Conservation (phyloP, 225 moss, liverwort and hornwort genomes). For the Takakia lepidozioides region DNA sequence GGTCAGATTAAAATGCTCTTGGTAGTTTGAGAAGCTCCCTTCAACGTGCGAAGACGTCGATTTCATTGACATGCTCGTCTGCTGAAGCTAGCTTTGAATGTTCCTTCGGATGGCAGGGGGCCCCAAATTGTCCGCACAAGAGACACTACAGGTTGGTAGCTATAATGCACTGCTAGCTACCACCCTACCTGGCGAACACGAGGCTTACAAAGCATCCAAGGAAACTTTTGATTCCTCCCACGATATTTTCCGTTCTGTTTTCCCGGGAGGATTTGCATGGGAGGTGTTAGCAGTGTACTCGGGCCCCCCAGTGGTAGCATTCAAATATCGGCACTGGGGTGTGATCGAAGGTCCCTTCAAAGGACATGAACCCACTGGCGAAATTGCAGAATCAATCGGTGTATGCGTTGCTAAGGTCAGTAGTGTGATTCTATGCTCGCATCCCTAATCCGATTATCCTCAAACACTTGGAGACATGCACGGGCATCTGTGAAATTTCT, state of each 20-base stretch:
- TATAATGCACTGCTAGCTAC: conserved; percentile 67
- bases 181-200: conserved; percentile 25
- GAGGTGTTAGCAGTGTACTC: conserved; percentile 80
- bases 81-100: too few relatives aligned
- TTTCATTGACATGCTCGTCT: too few relatives aligned
- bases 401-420: conserved; percentile 52
- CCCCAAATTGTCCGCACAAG: conserved; percentile 30
- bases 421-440: too few relatives aligned
- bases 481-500: too few relatives aligned
- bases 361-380: conserved; percentile 44
- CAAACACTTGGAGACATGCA: too few relatives aligned
- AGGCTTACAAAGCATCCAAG: conserved; percentile 37
- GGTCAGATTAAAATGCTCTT: too few relatives aligned
- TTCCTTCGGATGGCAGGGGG: conserved; percentile 61
- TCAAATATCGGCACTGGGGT: conserved; percentile 77
- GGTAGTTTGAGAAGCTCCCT: too few relatives aligned
- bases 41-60: too few relatives aligned
- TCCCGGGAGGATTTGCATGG: conserved; percentile 74
- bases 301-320: conserved; percentile 61
- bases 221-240: conserved; percentile 80
- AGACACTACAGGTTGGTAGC: conserved; percentile 57
- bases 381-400: conserved; percentile 44
- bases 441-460: too few relatives aligned
- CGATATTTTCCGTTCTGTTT: conserved; percentile 55
- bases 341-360: conserved; percentile 45